Evolutionary conservation across 306 rosid genomes (phyloP).

Genomic region (Citrullus amarus): DNA sequence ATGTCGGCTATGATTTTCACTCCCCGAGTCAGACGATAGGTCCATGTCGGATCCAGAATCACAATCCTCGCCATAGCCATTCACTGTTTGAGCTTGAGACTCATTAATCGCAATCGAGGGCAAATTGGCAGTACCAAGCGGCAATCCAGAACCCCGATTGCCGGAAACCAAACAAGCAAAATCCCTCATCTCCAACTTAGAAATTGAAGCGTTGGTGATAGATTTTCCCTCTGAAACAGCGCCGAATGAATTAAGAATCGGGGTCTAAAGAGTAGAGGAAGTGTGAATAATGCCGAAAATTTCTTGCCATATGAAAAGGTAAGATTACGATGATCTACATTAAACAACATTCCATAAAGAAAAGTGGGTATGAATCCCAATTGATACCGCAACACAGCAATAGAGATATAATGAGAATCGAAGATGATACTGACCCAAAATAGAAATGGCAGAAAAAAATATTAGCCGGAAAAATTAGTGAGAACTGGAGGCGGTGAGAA

Average conservation of each 20-base stretch:
- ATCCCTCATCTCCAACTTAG: not conserved
- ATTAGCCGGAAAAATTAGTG: not conserved
- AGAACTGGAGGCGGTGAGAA: not conserved
- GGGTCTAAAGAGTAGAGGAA: not conserved
- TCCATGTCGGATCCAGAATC: slow-evolving; percentile 58
- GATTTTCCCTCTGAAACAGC: not conserved
- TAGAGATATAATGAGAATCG: not conserved
- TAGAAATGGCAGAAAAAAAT: not conserved
- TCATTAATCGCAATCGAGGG: slow-evolving; percentile 49
- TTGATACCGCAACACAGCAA: not conserved
- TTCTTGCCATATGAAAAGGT: not conserved
- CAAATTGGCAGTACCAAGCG: slow-evolving; percentile 41
- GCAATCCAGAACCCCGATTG: slow-evolving; percentile 53
- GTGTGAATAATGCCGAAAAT: not conserved
- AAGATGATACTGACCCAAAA: not conserved
- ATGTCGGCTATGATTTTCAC: not conserved
- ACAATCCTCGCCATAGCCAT: slow-evolving; percentile 27
- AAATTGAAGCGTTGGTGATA: not conserved
- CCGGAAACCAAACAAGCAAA: not conserved
- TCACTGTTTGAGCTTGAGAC: slow-evolving; percentile 15
- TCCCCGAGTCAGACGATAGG: slow-evolving; percentile 13
- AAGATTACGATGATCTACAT: not conserved
- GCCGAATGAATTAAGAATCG: not conserved
- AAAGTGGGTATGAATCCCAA: not conserved
- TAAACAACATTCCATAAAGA: not conserved